Evolutionary conservation across 768 basidiomycete genomes (phyloP), one percentile per base, ranked within the genome.

Genomic region (Gymnopilus dilepis): DNA sequence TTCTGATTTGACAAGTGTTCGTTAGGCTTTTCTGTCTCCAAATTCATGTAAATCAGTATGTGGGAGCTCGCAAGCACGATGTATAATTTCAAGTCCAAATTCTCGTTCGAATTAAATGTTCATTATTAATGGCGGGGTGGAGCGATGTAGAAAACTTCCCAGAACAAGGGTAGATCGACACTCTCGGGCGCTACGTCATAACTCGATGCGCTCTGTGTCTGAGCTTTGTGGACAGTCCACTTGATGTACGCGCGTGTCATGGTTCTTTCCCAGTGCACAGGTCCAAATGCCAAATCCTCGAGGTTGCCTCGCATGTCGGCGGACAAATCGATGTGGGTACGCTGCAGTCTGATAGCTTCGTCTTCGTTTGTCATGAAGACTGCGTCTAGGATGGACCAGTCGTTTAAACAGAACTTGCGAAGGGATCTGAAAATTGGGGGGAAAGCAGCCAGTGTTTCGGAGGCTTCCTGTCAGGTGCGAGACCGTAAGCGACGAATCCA

Each of bases 351-450:
- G 7, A 47, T 4, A 15, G 45, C 45, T 6, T 22, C 19, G 45
- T 47, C 45, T 11, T 11, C 8, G 4, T 19, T 47, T 6, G 19
- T 47, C 19, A 47, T 5, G 21, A 47, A 47, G 8, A 19, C 21
- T 47, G 45, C 13, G 8, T 19, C 19, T 9, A 47, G 45, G 9
- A 47, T 28, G 66, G 56, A 91, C 45, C 17, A 47, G 21, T 47
- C 45, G 45, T 47, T 47, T 9, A 47, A 8, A 11, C 11, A 7
- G 21, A 47, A 24, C 7, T 19, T 47, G 6, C 21, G 21, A 4
- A 47, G 45, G 8, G 21, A 47, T 17, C 21, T n/a, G 26, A 47
- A 47, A 19, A 47, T 22, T 6, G 45, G 45, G 11, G 45, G 45
- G 6, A 24, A 11, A 9, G 45, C 21, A 6, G 45, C 21, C 6